These are phyloP conservation scores for Baeospora myosura DNA, from an alignment of 1,284 basidiomycete genomes.

Conservation along the genomic window DNA sequence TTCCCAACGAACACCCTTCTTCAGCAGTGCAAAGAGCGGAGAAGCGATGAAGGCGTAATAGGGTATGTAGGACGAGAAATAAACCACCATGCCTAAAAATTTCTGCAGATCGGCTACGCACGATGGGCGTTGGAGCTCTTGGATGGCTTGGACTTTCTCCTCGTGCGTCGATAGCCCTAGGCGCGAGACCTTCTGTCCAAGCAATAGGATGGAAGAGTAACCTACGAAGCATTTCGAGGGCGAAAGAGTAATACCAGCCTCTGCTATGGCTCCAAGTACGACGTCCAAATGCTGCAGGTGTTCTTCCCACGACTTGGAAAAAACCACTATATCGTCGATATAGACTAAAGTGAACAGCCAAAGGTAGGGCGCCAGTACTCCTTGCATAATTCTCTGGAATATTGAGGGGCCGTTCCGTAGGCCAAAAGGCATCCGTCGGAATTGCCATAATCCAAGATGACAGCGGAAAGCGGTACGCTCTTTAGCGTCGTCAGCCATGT, in stretches of 20 bases:
- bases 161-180: conserved; percentile 22
- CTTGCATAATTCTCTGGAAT: conserved; percentile 28
- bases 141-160: conserved; percentile 25
- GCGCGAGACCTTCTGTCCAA: conserved; percentile 10
- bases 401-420: conserved; percentile 25
- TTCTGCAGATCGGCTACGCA: conserved; percentile 14
- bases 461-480: conserved; percentile 22
- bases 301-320: neutral
- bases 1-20: conserved; percentile 15
- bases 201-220: neutral
- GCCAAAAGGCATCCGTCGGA: conserved; percentile 27
- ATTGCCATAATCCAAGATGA: conserved; percentile 26
- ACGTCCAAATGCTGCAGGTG: neutral
- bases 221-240: neutral
- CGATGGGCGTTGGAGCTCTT: conserved; percentile 16
- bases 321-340: conserved; percentile 1
- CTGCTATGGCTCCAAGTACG: neutral
- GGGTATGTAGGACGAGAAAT: conserved; percentile 24
- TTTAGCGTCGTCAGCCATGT: conserved; percentile 11
- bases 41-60: conserved; percentile 21
- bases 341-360: conserved; percentile 1
- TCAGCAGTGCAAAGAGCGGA: conserved; percentile 13
- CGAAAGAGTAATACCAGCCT: neutral
- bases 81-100: conserved; percentile 26
- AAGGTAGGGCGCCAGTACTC: conserved; percentile 17